A percentile compares a stretch with the other conserved stretches of the same genome.
Conservation (phyloP, 225 moss, liverwort and hornwort species). For the Marchantia polymorpha region DNA sequence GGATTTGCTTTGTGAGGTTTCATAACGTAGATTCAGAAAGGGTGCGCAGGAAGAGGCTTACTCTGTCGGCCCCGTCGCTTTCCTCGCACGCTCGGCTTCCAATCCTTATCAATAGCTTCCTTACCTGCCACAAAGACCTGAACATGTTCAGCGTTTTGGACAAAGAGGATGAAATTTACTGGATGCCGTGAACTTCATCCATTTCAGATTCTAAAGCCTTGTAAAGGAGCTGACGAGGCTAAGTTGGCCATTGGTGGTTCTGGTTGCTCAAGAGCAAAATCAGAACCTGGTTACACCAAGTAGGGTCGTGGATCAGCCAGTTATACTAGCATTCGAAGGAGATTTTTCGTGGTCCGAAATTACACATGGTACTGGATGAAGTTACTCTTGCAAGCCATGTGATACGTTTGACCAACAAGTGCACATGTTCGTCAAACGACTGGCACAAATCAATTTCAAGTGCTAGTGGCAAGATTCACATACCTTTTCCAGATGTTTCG, state of each 20-base stretch:
- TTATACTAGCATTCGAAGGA: too few relatives aligned
- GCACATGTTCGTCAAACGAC: too few relatives aligned
- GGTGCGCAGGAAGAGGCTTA: constrained; percentile 14
- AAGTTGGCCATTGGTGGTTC: too few relatives aligned
- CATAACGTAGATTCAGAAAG: not conserved
- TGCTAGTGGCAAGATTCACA: not conserved
- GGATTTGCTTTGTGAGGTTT: not conserved
- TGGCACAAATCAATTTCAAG: not conserved
- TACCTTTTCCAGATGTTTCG: constrained; percentile 40
- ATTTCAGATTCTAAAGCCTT: too few relatives aligned
- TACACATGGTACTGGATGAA: too few relatives aligned
- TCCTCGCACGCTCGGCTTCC: constrained; percentile 32
- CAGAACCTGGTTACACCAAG: too few relatives aligned
- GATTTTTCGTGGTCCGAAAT: too few relatives aligned
- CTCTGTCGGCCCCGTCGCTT: constrained; percentile 44
- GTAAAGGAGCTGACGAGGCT: too few relatives aligned
- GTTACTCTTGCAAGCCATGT: too few relatives aligned
- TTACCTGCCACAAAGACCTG: constrained; percentile 37
- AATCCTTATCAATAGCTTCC: constrained; percentile 30
- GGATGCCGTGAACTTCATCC: not conserved
- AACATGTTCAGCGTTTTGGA: not conserved
- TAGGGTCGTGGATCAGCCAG: too few relatives aligned
- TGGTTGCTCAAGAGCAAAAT: not conserved
- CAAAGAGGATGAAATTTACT: not conserved
- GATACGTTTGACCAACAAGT: too few relatives aligned